Base-by-base conservation (phyloP, 1,284 basidiomycete genomes). In the Ustilago curta region DNA sequence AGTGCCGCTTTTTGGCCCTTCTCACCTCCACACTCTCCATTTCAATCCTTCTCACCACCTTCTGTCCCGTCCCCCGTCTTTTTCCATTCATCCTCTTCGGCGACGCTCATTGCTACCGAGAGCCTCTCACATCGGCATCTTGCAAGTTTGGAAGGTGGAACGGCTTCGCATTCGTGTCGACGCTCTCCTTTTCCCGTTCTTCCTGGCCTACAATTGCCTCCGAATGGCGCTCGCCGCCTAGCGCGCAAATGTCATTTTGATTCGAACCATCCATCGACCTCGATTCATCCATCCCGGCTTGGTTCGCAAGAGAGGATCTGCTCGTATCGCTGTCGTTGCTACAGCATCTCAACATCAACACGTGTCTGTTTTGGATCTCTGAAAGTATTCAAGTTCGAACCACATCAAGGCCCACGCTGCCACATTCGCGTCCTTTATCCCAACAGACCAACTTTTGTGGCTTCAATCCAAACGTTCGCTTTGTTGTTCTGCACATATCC, bases 21-120 rank as follows among this genome's bases (percentile, higher is more conserved):
- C 31, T 59, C 52, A 70, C 61, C 68, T 70, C 68, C 61, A 70
- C 68, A 70, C 61, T 43, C 50, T 19, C 18, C 19, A 31, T 25
- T 19, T 14, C 32, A 40, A 58, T 65, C 59, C 68, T 64, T 65
- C 68, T 70, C 59, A 62, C 66, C 56, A 69, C 59, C 64, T 42
- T 52, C 35, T 31, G 14, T n/a, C n/a, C 39, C 19, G 27, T 27
- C 35, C 19, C 37, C 21, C 27, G 5, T 18, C n/a, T 27, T 18
- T 42, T 11, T n/a, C n/a, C 57, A 21, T 57, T 47, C 56, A 19
- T 48, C 48, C 23, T 51, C 19, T 16, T n/a, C 23, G 32, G 23
- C 48, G 48, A 50, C 47, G 27, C 2, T 12, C 25, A 14, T 37
- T 37, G 35, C 35, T 37, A 37, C 35, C 3, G 14, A 37, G 35